A percentile compares a stretch with the other conserved stretches of the same genome.
Evolutionary conservation across 176 grass and related monocot species (phyloP).

Genomic region (Aegilops bicornis): DNA sequence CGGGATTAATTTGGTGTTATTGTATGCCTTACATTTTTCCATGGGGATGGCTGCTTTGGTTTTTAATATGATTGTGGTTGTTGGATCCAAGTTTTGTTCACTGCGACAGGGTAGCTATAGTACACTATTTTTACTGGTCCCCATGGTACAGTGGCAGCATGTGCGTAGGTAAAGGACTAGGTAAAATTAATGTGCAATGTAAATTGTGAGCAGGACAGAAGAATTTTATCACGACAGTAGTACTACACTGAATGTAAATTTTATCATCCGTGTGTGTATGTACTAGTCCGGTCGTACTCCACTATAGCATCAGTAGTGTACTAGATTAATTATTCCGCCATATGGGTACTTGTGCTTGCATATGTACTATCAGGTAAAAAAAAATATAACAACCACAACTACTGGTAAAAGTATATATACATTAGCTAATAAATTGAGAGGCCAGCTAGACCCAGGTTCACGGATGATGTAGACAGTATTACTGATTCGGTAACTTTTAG

Average conservation of each 20-base stretch:
- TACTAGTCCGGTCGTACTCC: not conserved
- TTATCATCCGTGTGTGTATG: no score
- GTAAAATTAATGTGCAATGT: conserved; percentile 32
- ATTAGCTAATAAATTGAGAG: no score
- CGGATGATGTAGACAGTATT: no score
- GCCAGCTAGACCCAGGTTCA: no score
- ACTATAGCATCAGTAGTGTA: not conserved
- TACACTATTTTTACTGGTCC: conserved; percentile 23
- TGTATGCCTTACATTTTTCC: not conserved
- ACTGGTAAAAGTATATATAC: no score
- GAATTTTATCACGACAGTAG: not conserved
- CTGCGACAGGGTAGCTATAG: not conserved
- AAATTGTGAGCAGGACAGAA: conserved; percentile 1
- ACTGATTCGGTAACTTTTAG: not conserved
- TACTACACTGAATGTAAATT: no score
- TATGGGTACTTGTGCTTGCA: no score
- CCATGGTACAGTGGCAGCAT: conserved; percentile 6
- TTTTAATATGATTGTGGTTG: not conserved
- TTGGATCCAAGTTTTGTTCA: conserved; percentile 35
- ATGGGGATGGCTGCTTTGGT: not conserved
- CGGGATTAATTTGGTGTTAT: no score
- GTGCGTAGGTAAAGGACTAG: not conserved
- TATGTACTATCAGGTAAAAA: no score
- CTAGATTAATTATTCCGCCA: no score
- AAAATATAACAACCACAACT: no score